Conservation (phyloP, 345 rosid genomes). For the Eucalyptus tenuipes region DNA sequence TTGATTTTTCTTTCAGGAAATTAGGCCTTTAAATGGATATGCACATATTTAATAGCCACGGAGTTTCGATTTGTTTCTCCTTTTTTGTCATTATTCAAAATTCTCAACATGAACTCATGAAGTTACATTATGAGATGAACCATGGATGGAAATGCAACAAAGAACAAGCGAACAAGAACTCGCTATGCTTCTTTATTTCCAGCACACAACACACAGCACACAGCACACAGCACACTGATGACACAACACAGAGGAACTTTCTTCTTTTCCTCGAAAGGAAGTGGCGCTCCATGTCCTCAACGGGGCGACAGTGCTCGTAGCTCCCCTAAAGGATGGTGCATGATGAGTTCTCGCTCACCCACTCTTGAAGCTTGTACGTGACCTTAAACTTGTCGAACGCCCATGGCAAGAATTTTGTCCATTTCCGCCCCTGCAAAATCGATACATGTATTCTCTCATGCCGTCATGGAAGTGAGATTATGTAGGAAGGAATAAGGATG, state of each 20-base stretch:
- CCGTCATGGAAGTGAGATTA: neutral
- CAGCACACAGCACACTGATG: neutral
- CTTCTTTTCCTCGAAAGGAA: neutral
- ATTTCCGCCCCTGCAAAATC: neutral
- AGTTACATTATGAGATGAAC: neutral
- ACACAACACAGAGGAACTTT: neutral
- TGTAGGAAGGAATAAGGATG: neutral
- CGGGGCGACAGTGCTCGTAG: neutral
- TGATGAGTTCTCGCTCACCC: fast-evolving
- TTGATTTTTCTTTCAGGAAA: neutral
- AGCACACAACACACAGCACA: neutral
- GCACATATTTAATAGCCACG: neutral
- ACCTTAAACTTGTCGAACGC: neutral
- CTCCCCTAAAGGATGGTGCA: neutral
- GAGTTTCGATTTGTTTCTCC: neutral
- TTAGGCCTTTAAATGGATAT: neutral
- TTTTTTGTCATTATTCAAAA: neutral
- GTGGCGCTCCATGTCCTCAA: neutral
- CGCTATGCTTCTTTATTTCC: neutral
- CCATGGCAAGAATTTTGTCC: fast-evolving
- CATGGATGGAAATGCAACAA: neutral
- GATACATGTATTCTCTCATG: neutral
- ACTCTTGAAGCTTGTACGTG: fast-evolving
- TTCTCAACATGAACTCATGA: neutral
- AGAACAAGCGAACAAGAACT: neutral